Percentiles rank a stretch among this genome's conserved stretches.
These are phyloP conservation scores for Zygoascus tannicola DNA, from an alignment of 805 yeast species.

Conservation along the genomic window DNA sequence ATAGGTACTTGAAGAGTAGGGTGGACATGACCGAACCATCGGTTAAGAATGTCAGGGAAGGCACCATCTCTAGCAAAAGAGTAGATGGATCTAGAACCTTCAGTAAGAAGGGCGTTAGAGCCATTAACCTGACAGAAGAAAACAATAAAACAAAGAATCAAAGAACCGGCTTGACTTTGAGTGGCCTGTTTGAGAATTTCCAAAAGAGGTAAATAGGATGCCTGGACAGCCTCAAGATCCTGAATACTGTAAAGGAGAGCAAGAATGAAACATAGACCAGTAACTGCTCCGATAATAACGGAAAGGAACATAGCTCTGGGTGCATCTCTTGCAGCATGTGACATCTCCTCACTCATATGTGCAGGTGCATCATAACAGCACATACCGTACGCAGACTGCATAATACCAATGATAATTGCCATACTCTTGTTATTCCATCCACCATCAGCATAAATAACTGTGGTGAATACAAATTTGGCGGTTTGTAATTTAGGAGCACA, in stretches of 20 bases:
- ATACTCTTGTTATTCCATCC: constrained; percentile 10
- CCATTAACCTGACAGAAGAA: constrained; percentile 17
- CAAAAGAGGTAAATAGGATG: constrained; percentile 17
- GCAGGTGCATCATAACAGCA: constrained; percentile 59
- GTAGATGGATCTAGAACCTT: constrained; percentile 60
- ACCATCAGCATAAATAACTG: constrained; percentile 8
- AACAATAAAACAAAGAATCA: constrained; percentile 13
- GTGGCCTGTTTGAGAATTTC: constrained; percentile 19
- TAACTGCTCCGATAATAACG: constrained; percentile 29
- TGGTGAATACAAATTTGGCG: constrained; percentile 13
- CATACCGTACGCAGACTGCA: constrained; percentile 35
- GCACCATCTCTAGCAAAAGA: constrained; percentile 81
- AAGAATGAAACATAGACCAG: constrained; percentile 19
- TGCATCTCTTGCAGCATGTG: constrained; percentile 51
- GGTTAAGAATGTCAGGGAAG: constrained; percentile 35
- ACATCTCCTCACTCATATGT: constrained; percentile 54
- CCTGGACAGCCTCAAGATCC: constrained; percentile 16
- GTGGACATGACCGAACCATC: constrained; percentile 6
- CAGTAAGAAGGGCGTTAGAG: constrained; percentile 13
- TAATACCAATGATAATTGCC: constrained; percentile 12
- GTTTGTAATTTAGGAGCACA: constrained; percentile 8
- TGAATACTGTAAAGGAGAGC: constrained; percentile 16
- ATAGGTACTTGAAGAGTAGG: constrained; percentile 8
- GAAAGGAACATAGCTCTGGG: constrained; percentile 50
- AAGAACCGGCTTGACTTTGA: constrained; percentile 16